Evolutionary conservation across 2,329 filamentous ascomycete species (phyloP), one percentile per base, ranked within the genome.

Genomic region (Colletotrichum sp.): DNA sequence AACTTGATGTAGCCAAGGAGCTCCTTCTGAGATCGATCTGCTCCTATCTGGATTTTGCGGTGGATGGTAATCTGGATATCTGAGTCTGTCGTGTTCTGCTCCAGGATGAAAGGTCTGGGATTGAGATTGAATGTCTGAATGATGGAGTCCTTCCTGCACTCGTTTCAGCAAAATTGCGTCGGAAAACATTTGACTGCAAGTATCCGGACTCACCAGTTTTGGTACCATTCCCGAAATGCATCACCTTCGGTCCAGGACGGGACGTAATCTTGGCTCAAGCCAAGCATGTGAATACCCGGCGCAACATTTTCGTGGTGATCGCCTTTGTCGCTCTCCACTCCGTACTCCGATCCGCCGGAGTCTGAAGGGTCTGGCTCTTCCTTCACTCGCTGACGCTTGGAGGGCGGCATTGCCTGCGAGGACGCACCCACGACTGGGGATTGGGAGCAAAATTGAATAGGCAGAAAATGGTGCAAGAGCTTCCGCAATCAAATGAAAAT

Each of bases 341-440:
- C 16, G 16, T 8, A 18, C 1, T 39, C 16, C 36, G 15, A 39
- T 18, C 4, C 15, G 4, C 9, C 16, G 16, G 16, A 39, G 16
- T 18, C 36, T 1, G 8, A 1, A 9, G 16, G 3, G 5, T 39
- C 36, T 0, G 36, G 18, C 8, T 39, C 36, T 0, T 39, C 8
- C 16, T 18, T 18, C 4, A 9, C 5, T 39, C 16, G 36, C 5
- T 18, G 16, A 5, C 36, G 36, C 36, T 39, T 18, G 16, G 36
- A 5, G 8, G 36, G 36, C 36, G 36, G 16, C 36, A 39, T 39
- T 39, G 16, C 7, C 36, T 39, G 36, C 7, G 4, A 5, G 36
- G 2, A 4, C 36, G 7, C 34, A 39, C 1, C 15, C 34, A 4
- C 1, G 15, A 39, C 36, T 16, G 34, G 15, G 7, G 7, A 8